Evolutionary conservation across 2,329 filamentous ascomycete species (phyloP), one percentile per base, ranked within the genome.

Genomic region (Trichoderma sp.): DNA sequence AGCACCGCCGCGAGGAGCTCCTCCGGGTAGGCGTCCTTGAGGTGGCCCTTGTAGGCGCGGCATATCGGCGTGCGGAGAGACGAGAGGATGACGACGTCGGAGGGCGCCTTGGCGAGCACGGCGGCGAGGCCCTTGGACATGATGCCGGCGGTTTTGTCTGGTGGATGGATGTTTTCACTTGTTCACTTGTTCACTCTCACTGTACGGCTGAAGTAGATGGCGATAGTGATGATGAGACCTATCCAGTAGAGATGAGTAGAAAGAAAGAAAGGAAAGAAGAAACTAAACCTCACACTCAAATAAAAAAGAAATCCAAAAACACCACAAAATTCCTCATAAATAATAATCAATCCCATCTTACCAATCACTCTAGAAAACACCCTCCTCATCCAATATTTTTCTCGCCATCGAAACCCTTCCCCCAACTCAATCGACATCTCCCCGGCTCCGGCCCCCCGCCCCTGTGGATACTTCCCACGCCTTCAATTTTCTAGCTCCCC

Each of bases 1-100:
- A 88, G 81, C 25, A 87, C 91, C 50, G 84, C 80, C 25, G 89
- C 86, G 64, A 97, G 90, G 65, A 97, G 86, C 79, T 97, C 92
- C 79, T 97, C 94, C 17, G 95, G 93, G 81, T 94, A 94, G 58
- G 94, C 90, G 77, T 97, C 92, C 79, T 92, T 92, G 75, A 97
- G 88, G 19, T 87, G 86, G 75, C 94, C 94, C 76, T 92, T 92
- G 83, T 93, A 90, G 48, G 93, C 88, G 71, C 92, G 89, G 69
- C 91, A 94, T 71, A 97, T 86, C 48, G 94, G 92, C 8, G 94
- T 97, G 73, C 94, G 92, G 48, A 97, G 86, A n/a, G 93, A 89
- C 22, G 93, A 96, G 73, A 97, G 89, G 77, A 97, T 91, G 74
- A 97, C 92, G 50, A 93, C 87, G 81, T 97, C 94, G 71, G 89